Evolutionary conservation across 2,329 filamentous ascomycete genomes (phyloP), one percentile per base, ranked within the genome.

Genomic region (Kalmusia sp.): DNA sequence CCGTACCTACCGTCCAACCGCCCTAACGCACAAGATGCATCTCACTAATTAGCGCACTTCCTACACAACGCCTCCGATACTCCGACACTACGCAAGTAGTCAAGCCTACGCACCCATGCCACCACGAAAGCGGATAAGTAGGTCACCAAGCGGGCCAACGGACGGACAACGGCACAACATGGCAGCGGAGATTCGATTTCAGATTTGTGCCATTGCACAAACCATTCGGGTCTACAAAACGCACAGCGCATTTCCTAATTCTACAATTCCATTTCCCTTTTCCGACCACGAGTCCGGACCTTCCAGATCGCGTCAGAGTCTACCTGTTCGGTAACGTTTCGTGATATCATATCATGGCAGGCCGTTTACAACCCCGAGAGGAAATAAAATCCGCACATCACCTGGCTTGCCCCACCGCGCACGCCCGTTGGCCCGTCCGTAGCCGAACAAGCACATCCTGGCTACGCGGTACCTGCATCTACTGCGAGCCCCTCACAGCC

Each of bases 401-500:
- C 33, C 28, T 19, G 22, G 27, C 12, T 22, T 19, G 33, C 44
- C 33, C 44, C 33, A 37, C 44, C 33, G 6, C 38, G n/a, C n/a
- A n/a, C n/a, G 19, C 38, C 15, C 25, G 35, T n/a, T 22, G n/a
- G 43, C 31, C 33, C 44, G 43, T 48, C 24, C 46, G 31, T 30
- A 30, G 31, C 37, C 34, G 28, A 39, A 31, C 15, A n/a, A 27
- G 19, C 46, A n/a, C 33, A 34, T 11, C 21, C 17, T 8, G 21
- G 28, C 17, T n/a, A 12, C 7, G 22, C 9, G 19, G 35, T 38
- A 48, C 31, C 40, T 19, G 38, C 43, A 11, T 37, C 60, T 72
- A 73, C 65, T 71, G 64, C 33, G 69, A 77, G 71, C 83, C 84
- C 61, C 84, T 79, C 22, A 98, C 91, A 27, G 93, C 90, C 75